Conservation (phyloP, 805 yeast genomes). For the Starmera quercuum region DNA sequence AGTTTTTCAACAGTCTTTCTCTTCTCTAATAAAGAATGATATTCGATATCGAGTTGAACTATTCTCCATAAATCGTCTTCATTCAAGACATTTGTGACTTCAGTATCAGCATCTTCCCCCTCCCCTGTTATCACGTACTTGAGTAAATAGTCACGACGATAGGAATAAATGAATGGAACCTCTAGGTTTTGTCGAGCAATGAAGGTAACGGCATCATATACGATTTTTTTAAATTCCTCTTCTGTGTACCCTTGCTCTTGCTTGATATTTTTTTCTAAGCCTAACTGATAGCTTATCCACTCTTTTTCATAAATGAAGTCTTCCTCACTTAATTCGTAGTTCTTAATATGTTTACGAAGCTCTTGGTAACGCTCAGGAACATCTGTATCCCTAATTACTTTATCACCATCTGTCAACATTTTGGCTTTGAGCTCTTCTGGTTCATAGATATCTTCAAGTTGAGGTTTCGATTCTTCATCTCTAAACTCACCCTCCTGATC, state of each 20-base stretch:
- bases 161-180: slow-evolving; percentile 93
- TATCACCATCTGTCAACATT: slow-evolving; percentile 88
- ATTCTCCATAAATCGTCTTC: slow-evolving; percentile 93
- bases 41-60: slow-evolving; percentile 79
- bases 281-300: slow-evolving; percentile 71
- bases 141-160: slow-evolving; percentile 82
- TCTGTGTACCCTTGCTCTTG: slow-evolving; percentile 28
- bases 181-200: slow-evolving; percentile 74
- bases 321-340: slow-evolving; percentile 59
- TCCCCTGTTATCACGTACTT: slow-evolving; percentile 43
- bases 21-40: slow-evolving; percentile 76
- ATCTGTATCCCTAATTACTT: slow-evolving; percentile 77
- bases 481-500: slow-evolving; percentile 41
- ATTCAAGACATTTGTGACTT: slow-evolving; percentile 38
- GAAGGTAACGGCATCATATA: slow-evolving; percentile 62
- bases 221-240: slow-evolving; percentile 58
- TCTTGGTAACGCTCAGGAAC: slow-evolving; percentile 89
- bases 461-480: slow-evolving; percentile 35
- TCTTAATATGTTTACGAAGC: slow-evolving; percentile 53
- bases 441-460: slow-evolving; percentile 87
- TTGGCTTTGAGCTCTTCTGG: slow-evolving; percentile 87
- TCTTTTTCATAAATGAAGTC: slow-evolving; percentile 67
- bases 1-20: slow-evolving; percentile 53
- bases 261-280: slow-evolving; percentile 41
- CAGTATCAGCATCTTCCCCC: slow-evolving; percentile 32